A percentile compares a stretch with the other conserved stretches of the same genome.
phyloP scores from a whole-genome alignment of 139 green algal genomes.

The Chlorella vulgaris region DNA sequence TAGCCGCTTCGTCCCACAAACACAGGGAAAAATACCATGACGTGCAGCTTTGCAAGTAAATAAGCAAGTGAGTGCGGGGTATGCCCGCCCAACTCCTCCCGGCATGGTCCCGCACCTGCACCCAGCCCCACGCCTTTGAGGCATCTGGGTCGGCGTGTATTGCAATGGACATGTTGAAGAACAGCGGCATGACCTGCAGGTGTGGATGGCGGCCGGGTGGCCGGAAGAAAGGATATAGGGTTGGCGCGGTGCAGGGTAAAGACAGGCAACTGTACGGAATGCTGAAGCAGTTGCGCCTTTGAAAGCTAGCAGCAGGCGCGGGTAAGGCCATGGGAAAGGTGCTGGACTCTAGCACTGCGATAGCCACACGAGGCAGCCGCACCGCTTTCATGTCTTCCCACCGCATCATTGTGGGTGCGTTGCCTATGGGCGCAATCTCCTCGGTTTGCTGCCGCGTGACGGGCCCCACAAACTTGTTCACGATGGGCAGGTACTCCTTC shows the following conservation, averaged over 20 bases:
- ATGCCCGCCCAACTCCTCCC: too few relatives aligned
- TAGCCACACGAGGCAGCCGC: not conserved
- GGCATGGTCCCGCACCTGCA: constrained; percentile 71
- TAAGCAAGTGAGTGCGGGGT: too few relatives aligned
- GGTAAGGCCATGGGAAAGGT: too few relatives aligned
- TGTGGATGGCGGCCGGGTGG: not conserved
- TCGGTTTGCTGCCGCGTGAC: constrained; percentile 64
- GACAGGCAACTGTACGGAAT: too few relatives aligned
- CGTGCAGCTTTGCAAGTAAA: too few relatives aligned
- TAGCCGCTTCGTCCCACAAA: too few relatives aligned
- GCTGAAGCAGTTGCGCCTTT: too few relatives aligned
- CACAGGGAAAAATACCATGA: too few relatives aligned
- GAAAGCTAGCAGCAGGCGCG: too few relatives aligned
- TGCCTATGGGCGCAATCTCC: constrained; percentile 84
- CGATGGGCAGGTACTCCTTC: constrained; percentile 56
- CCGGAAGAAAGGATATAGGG: not conserved
- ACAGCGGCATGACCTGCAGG: constrained; percentile 70
- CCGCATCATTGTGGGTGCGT: constrained; percentile 85
- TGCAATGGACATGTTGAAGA: constrained; percentile 89
- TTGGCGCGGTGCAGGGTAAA: too few relatives aligned
- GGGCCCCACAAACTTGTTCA: constrained; percentile 58
- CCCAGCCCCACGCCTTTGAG: constrained; percentile 80
- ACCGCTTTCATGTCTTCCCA: constrained; percentile 69
- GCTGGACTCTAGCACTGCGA: too few relatives aligned
- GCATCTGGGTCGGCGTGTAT: constrained; percentile 91